Conservation (phyloP, 2,329 filamentous ascomycete genomes). For the Aspergillus arachidicola region DNA sequence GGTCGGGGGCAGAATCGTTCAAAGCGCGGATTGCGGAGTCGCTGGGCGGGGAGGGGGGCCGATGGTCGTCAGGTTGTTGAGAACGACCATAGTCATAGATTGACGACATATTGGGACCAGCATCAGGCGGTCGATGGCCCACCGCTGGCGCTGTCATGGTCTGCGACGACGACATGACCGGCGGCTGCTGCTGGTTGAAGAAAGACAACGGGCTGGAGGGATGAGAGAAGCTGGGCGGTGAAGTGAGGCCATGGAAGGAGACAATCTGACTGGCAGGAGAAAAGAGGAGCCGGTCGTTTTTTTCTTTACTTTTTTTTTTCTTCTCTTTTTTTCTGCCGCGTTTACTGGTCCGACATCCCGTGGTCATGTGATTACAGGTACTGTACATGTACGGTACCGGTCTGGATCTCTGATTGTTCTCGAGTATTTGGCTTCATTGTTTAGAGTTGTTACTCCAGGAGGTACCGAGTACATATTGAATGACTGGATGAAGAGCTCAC, state of each 20-base stretch:
- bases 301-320: slow-evolving; percentile 11
- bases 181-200: slow-evolving; percentile 29
- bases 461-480: neutral
- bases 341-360: neutral
- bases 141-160: slow-evolving; percentile 51
- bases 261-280: slow-evolving; percentile 21
- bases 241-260: slow-evolving; percentile 22
- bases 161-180: slow-evolving; percentile 50
- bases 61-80: slow-evolving; percentile 22
- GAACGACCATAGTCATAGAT: slow-evolving; percentile 42
- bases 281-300: slow-evolving; percentile 18
- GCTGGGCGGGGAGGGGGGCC: slow-evolving; percentile 33
- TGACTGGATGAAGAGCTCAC: neutral
- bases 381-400: neutral
- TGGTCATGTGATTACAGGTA: neutral
- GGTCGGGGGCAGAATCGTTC: slow-evolving; percentile 39
- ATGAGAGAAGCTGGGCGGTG: slow-evolving; percentile 19
- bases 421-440: neutral
- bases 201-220: slow-evolving; percentile 18
- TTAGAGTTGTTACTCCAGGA: neutral
- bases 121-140: slow-evolving; percentile 48
- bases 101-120: slow-evolving; percentile 44
- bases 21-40: slow-evolving; percentile 43
- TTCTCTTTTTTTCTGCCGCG: slow-evolving; percentile 17
- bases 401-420: neutral